Percentiles rank a stretch among this genome's conserved stretches.
phyloP scores from a whole-genome alignment of 345 rosid species.

The Bruguiera sexangula region DNA sequence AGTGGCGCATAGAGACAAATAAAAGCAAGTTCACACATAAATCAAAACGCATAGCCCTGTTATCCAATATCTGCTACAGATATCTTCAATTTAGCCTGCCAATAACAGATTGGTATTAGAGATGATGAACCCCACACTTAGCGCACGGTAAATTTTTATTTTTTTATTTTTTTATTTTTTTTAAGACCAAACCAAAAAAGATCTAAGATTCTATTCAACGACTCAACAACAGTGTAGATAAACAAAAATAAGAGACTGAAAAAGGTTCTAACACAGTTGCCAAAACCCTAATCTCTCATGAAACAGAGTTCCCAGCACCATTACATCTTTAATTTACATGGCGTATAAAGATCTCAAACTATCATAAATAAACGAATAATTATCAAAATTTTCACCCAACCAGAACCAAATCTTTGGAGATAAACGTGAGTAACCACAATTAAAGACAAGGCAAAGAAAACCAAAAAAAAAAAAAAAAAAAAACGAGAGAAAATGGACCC shows the following conservation, averaged over 20 bases:
- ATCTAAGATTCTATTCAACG: neutral
- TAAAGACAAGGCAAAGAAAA: too few relatives aligned
- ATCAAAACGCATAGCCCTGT: neutral
- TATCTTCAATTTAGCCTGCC: too few relatives aligned
- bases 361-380: neutral
- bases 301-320: neutral
- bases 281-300: slow-evolving; percentile 1
- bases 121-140: too few relatives aligned
- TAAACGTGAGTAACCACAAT: too few relatives aligned
- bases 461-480: too few relatives aligned
- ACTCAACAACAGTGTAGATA: neutral
- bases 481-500: neutral
- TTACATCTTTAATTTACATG: neutral
- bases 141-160: too few relatives aligned
- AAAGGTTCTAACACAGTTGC: neutral
- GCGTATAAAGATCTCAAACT: neutral
- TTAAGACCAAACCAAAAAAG: neutral
- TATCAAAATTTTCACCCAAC: slow-evolving; percentile 1
- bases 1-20: slow-evolving; percentile 2
- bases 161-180: too few relatives aligned
- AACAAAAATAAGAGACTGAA: neutral
- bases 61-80: too few relatives aligned
- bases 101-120: slow-evolving; percentile 10
- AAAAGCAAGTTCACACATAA: slow-evolving; percentile 12
- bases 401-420: slow-evolving; percentile 5